These are phyloP conservation scores for Cystobasidium onofrii DNA, from an alignment of 768 basidiomycete species.

Conservation along the genomic window DNA sequence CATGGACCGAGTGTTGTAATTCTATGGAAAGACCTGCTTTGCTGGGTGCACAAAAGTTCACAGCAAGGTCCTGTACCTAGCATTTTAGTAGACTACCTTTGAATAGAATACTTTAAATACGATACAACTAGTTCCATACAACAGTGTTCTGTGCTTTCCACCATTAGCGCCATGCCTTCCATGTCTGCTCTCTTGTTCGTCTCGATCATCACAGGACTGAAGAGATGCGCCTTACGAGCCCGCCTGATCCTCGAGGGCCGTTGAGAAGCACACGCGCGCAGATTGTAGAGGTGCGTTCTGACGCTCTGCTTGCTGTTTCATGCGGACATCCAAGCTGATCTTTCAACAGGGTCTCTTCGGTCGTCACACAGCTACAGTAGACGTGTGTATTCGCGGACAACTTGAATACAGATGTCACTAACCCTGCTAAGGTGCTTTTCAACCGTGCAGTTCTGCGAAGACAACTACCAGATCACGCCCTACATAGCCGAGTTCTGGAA, in stretches of 20 bases:
- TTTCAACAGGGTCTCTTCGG: conserved; percentile 23
- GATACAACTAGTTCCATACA: too few relatives aligned
- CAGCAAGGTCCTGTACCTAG: too few relatives aligned
- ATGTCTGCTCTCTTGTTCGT: neutral
- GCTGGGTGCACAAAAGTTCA: too few relatives aligned
- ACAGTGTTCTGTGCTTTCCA: too few relatives aligned
- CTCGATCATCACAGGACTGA: neutral
- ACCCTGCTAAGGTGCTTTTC: neutral
- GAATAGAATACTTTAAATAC: too few relatives aligned
- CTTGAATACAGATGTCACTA: too few relatives aligned
- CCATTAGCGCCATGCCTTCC: too few relatives aligned
- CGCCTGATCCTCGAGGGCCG: conserved; percentile 14
- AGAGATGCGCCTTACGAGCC: neutral
- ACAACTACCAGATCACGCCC: conserved; percentile 24
- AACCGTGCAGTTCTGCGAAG: conserved; percentile 27
- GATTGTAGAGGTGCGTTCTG: conserved; percentile 5
- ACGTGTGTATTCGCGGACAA: neutral
- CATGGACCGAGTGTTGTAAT: too few relatives aligned
- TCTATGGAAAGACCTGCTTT: too few relatives aligned
- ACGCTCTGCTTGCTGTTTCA: neutral
- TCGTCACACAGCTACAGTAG: conserved; percentile 9
- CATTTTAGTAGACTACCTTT: too few relatives aligned
- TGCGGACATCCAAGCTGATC: too few relatives aligned
- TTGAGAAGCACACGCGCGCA: conserved; percentile 12
- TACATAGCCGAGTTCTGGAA: conserved; percentile 29